Conservation (phyloP, 2,329 filamentous ascomycete genomes). For the Arachnomyces sp. region DNA sequence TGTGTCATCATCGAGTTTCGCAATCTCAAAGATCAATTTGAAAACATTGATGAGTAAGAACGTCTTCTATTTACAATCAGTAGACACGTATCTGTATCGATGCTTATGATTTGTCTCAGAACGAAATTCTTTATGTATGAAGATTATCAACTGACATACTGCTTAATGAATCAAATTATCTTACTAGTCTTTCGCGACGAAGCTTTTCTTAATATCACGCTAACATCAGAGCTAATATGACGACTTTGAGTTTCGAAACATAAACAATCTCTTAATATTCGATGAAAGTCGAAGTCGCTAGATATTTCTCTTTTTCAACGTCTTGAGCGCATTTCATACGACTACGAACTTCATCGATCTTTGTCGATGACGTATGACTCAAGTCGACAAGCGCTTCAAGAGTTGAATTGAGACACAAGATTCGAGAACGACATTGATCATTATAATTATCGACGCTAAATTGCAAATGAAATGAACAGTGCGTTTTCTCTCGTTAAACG, state of each 20-base stretch:
- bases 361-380: constrained; percentile 22
- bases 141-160: constrained; percentile 23
- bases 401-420: constrained; percentile 18
- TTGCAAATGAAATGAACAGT: constrained; percentile 23
- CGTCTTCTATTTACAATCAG: constrained; percentile 1
- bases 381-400: constrained; percentile 17
- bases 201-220: constrained; percentile 17
- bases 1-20: constrained; percentile 21
- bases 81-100: constrained; percentile 1
- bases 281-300: constrained; percentile 17
- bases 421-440: constrained; percentile 21
- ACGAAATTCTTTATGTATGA: constrained; percentile 23
- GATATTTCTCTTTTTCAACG: constrained; percentile 18
- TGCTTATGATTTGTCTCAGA: constrained; percentile 12
- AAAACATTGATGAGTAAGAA: constrained; percentile 21
- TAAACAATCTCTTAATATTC: constrained; percentile 14
- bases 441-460: constrained; percentile 22
- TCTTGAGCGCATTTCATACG: constrained; percentile 15
- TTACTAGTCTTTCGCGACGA: constrained; percentile 18
- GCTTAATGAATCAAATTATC: constrained; percentile 18
- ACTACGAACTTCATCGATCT: constrained; percentile 17
- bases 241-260: constrained; percentile 16
- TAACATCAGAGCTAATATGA: constrained; percentile 20
- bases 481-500: constrained; percentile 9
- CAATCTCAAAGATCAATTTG: constrained; percentile 19